These are phyloP conservation scores for Letharia lupina DNA, from an alignment of 495 filamentous ascomycete species.

Conservation along the genomic window DNA sequence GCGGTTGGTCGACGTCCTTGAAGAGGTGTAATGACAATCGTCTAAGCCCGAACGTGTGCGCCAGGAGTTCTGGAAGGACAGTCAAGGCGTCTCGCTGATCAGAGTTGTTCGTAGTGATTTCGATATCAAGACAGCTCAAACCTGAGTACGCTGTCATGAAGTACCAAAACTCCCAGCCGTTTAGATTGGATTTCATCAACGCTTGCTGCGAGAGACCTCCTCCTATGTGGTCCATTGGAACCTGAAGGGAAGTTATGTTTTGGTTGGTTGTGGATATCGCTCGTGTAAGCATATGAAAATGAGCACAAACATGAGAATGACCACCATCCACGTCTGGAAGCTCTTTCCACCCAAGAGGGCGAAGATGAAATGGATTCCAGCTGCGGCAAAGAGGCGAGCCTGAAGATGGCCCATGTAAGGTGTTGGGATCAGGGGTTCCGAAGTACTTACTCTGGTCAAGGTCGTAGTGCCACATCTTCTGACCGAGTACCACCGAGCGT, in stretches of 20 bases:
- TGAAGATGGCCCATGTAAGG: neutral
- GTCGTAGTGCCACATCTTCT: neutral
- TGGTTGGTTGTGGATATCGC: neutral
- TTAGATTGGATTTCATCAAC: neutral
- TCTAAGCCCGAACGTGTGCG: neutral
- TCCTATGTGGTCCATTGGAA: rapidly evolving
- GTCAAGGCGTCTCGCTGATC: neutral
- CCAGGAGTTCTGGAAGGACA: neutral
- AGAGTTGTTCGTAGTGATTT: neutral
- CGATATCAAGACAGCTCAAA: neutral
- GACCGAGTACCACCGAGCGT: neutral
- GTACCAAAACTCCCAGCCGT: too few relatives aligned
- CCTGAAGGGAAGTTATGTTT: neutral
- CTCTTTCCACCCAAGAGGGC: neutral
- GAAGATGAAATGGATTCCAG: constrained; percentile 14
- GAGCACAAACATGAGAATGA: too few relatives aligned
- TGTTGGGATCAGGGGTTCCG: neutral
- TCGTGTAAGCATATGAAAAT: neutral
- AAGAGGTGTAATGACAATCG: neutral
- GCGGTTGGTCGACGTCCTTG: too few relatives aligned
- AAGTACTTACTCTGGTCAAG: neutral
- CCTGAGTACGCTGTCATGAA: neutral
- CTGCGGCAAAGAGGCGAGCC: constrained; percentile 6
- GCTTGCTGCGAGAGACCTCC: neutral
- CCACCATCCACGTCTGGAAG: neutral